A percentile compares a stretch with the other conserved stretches of the same genome.
Conservation (phyloP, 345 rosid genomes). For the Linum lewisii region DNA sequence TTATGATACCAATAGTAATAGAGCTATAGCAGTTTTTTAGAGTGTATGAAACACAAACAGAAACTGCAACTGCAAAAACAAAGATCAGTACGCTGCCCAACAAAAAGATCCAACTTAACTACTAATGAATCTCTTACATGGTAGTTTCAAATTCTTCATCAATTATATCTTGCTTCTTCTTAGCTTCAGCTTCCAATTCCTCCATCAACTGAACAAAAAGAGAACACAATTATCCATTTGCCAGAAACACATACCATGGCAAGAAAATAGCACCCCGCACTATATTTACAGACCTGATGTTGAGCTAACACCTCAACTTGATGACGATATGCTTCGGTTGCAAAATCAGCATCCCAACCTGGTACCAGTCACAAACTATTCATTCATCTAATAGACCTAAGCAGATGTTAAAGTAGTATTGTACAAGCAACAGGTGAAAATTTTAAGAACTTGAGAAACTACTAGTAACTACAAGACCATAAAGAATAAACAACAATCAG, state of each 20-base stretch:
- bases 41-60: background rate
- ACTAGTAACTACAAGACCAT: background rate
- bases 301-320: conserved; percentile 92
- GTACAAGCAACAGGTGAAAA: background rate
- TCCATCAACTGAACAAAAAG: conserved; percentile 61
- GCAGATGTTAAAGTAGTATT: background rate
- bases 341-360: conserved; percentile 99
- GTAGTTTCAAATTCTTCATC: conserved; percentile 31
- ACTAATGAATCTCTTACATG: conserved; percentile 47
- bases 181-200: conserved; percentile 88
- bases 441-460: background rate
- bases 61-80: background rate
- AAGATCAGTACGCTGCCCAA: conserved; percentile 2
- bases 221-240: conserved; percentile 4
- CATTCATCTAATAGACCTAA: background rate
- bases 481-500: too few relatives aligned
- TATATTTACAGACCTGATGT: conserved; percentile 56
- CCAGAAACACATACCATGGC: conserved; percentile 1
- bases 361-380: conserved; percentile 9
- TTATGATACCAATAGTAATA: background rate
- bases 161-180: conserved; percentile 61
- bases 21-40: background rate
- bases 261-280: background rate
- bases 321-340: conserved; percentile 98
- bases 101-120: conserved; percentile 11